These are phyloP conservation scores for Hygrocybe punicea DNA, from an alignment of 768 basidiomycete genomes.

Conservation along the genomic window DNA sequence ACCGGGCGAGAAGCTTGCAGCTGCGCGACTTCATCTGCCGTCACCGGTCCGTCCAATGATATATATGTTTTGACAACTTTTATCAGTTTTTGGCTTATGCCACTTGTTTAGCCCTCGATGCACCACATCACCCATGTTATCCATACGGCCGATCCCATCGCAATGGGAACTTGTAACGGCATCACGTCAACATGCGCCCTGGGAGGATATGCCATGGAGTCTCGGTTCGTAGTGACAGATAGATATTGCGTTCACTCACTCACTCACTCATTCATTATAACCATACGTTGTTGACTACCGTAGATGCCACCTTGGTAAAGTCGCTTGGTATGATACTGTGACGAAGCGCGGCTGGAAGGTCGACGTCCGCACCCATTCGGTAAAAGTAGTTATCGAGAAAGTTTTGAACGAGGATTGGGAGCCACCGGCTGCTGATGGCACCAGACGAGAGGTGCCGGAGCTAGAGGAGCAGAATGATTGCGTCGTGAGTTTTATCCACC, in stretches of 20 bases:
- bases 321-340: conserved; percentile 83
- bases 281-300: neutral
- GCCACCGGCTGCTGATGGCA: conserved; percentile 20
- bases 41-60: conserved; percentile 51
- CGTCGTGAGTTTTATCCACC: conserved; percentile 42
- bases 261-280: too few relatives aligned
- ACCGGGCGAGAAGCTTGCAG: conserved; percentile 68
- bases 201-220: conserved; percentile 81
- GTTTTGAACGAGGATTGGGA: conserved; percentile 37
- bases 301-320: conserved; percentile 85
- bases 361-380: conserved; percentile 66
- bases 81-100: conserved; percentile 1
- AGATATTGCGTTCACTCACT: neutral
- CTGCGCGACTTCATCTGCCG: conserved; percentile 80
- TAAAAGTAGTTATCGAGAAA: conserved; percentile 65
- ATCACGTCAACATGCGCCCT: conserved; percentile 50
- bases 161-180: conserved; percentile 81
- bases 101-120: conserved; percentile 51
- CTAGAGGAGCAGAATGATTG: conserved; percentile 59
- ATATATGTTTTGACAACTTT: neutral
- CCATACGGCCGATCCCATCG: conserved; percentile 91
- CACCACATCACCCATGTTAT: conserved; percentile 85
- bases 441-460: conserved; percentile 42
- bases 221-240: conserved; percentile 36
- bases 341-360: conserved; percentile 76